Evolutionary conservation across 192 early-diverging fungal species (phyloP).

Genomic region (Coemansia pectinata): DNA sequence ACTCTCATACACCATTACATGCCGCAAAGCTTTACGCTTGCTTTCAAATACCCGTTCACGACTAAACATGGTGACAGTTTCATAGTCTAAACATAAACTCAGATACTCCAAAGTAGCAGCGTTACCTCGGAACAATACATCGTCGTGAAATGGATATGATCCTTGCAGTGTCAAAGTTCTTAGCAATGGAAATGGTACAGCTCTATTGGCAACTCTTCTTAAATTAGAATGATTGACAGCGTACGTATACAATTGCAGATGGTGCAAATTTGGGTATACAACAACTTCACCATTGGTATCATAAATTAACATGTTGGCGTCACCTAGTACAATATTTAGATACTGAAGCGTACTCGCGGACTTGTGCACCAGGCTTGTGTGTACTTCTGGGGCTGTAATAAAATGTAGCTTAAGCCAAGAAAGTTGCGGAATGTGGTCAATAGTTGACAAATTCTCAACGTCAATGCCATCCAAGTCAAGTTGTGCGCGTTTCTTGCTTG

Average conservation of each 20-base stretch:
- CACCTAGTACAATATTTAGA: too few relatives aligned
- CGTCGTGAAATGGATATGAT: constrained; percentile 4
- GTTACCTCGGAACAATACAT: background rate
- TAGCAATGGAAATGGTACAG: background rate
- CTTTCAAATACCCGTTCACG: background rate
- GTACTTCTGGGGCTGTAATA: too few relatives aligned
- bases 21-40: background rate
- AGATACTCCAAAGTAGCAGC: too few relatives aligned
- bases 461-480: too few relatives aligned
- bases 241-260: background rate
- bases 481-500: background rate
- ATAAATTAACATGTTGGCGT: too few relatives aligned
- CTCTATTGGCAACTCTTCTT: background rate
- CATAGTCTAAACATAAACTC: background rate
- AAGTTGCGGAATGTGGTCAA: too few relatives aligned
- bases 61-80: background rate
- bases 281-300: too few relatives aligned
- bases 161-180: background rate
- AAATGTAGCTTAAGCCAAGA: too few relatives aligned
- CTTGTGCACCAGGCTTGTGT: too few relatives aligned
- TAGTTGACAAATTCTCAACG: too few relatives aligned
- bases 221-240: too few relatives aligned
- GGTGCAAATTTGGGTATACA: background rate
- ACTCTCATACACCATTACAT: background rate
- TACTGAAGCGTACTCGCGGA: too few relatives aligned